These are phyloP conservation scores for Syzygium aqueum DNA, from an alignment of 345 rosid species.

Conservation along the genomic window DNA sequence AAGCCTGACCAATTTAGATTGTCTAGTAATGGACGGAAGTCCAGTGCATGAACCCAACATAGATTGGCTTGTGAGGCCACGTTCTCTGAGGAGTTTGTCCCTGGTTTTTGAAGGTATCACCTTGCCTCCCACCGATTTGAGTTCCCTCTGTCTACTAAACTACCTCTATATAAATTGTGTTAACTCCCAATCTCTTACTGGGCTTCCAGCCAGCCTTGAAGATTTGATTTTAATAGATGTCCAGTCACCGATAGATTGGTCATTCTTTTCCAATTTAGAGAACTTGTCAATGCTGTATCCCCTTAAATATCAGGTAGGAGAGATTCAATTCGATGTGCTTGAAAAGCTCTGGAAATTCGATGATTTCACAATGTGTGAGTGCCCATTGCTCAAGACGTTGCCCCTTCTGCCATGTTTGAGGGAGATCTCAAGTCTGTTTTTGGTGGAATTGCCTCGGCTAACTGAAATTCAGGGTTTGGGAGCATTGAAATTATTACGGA, in stretches of 20 bases:
- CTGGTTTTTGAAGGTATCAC: no score
- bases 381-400: not conserved
- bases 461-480: not conserved
- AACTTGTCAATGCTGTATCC: not conserved
- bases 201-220: not conserved
- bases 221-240: not conserved
- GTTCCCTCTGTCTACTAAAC: not conserved
- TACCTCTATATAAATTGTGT: not conserved
- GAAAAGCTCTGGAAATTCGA: not conserved
- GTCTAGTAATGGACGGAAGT: no score
- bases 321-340: not conserved
- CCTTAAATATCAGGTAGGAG: not conserved
- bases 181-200: not conserved
- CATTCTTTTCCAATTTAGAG: not conserved
- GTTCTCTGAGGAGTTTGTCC: no score
- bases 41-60: no score
- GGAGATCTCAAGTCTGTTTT: no score
- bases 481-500: not conserved
- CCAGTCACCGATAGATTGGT: not conserved
- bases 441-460: not conserved
- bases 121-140: not conserved
- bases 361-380: not conserved
- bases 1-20: no score
- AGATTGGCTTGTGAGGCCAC: no score
- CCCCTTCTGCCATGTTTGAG: not conserved